phyloP scores from a whole-genome alignment of 352 stramenopile species.

The Phytophthora ramorum region DNA sequence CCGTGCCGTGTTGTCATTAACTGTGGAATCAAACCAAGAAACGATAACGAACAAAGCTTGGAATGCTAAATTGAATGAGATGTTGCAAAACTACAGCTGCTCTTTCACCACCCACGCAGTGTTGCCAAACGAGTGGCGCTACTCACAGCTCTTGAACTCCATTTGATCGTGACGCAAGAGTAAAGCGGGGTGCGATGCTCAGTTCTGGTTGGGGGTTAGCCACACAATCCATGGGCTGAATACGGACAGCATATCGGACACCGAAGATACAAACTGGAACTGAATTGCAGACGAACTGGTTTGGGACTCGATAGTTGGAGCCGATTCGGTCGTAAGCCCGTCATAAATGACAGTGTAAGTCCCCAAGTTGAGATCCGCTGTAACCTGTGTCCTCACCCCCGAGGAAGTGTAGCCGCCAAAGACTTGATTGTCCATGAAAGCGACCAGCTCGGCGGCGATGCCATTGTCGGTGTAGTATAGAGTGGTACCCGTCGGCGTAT shows the following conservation, averaged over 20 bases:
- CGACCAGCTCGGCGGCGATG: slow-evolving; percentile 1
- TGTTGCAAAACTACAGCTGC: slow-evolving; percentile 1
- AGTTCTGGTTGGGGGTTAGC: slow-evolving; percentile 1
- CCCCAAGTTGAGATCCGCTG: neutral
- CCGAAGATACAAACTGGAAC: slow-evolving; percentile 7
- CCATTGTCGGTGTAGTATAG: slow-evolving; percentile 19
- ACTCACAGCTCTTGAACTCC: neutral
- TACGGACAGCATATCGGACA: neutral
- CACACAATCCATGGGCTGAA: slow-evolving; percentile 8
- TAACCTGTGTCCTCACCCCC: slow-evolving; percentile 3
- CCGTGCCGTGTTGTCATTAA: neutral
- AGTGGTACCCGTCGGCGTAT: neutral
- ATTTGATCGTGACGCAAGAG: neutral
- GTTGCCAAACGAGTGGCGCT: neutral
- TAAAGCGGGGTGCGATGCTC: neutral
- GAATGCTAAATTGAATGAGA: neutral
- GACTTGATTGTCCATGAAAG: slow-evolving; percentile 24
- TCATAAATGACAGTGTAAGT: slow-evolving; percentile 16
- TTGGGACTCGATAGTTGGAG: slow-evolving; percentile 6
- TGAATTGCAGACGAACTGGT: neutral
- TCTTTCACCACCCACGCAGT: slow-evolving; percentile 4
- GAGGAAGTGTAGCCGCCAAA: slow-evolving; percentile 14
- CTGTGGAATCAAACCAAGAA: neutral
- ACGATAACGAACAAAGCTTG: neutral
- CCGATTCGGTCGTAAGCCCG: neutral